Conservation (phyloP, 2,329 filamentous ascomycete genomes). For the Dactylellina parvicollis region DNA sequence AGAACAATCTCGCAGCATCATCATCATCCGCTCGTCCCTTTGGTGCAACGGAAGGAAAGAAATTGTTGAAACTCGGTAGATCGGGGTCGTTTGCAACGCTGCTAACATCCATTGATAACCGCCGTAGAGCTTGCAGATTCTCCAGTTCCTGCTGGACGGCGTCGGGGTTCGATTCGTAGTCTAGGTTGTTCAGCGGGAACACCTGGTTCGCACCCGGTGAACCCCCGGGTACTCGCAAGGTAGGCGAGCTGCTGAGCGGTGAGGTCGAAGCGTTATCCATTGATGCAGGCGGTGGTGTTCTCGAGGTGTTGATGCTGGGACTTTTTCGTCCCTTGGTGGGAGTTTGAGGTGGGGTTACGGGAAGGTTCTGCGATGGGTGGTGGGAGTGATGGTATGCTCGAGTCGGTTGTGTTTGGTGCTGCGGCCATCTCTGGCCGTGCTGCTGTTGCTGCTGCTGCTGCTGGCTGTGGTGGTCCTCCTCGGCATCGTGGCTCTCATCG, state of each 20-base stretch:
- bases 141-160: slow-evolving; percentile 91
- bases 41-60: slow-evolving; percentile 77
- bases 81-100: slow-evolving; percentile 74
- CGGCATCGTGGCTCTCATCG: slow-evolving; percentile 55
- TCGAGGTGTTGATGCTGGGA: slow-evolving; percentile 58
- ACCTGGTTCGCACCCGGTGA: slow-evolving; percentile 68
- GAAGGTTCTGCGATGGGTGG: slow-evolving; percentile 26
- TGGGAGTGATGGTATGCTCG: slow-evolving; percentile 19
- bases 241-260: slow-evolving; percentile 67
- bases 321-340: slow-evolving; percentile 53
- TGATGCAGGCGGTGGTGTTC: slow-evolving; percentile 63
- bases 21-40: slow-evolving; percentile 81
- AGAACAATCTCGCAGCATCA: slow-evolving; percentile 87
- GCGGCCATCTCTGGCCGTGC: slow-evolving; percentile 26
- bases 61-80: slow-evolving; percentile 75
- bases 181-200: slow-evolving; percentile 81
- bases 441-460: too few relatives aligned
- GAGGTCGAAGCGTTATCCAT: slow-evolving; percentile 67
- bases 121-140: slow-evolving; percentile 86
- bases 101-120: slow-evolving; percentile 93
- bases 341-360: slow-evolving; percentile 52
- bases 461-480: slow-evolving; percentile 33
- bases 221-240: slow-evolving; percentile 27
- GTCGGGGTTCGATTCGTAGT: slow-evolving; percentile 88
- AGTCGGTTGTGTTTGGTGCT: slow-evolving; percentile 13